A percentile compares a stretch with the other conserved stretches of the same genome.
Conservation (phyloP, 305 asterid genomes). For the Ilex paraguariensis region DNA sequence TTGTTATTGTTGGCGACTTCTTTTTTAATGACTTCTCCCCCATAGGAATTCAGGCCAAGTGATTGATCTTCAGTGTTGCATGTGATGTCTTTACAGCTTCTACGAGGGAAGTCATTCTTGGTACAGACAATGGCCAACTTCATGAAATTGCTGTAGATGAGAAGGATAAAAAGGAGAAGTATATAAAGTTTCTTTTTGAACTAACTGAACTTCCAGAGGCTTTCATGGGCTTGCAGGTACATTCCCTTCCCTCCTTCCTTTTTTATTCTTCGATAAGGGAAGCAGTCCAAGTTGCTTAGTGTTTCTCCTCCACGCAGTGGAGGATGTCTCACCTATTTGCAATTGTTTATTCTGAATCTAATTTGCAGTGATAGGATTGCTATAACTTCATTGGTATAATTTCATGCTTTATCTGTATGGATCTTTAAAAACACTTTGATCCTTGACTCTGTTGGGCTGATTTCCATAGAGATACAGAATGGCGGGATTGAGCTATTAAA, state of each 20-base stretch:
- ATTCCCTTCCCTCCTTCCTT: conserved; percentile 10
- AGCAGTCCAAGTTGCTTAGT: background rate
- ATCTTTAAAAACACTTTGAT: background rate
- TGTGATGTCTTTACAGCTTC: conserved; percentile 53
- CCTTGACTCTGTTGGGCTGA: background rate
- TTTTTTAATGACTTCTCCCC: conserved; percentile 3
- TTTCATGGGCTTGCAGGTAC: conserved; percentile 88
- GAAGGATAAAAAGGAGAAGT: conserved; percentile 91
- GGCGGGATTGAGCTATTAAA: too few species aligned
- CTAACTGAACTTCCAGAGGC: conserved; percentile 88
- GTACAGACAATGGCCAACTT: conserved; percentile 85
- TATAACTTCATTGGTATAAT: too few species aligned
- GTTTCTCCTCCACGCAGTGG: background rate
- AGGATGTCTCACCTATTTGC: background rate
- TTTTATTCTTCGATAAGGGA: conserved; percentile 2
- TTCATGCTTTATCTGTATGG: too few species aligned
- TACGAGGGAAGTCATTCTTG: conserved; percentile 87
- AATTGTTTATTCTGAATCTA: background rate
- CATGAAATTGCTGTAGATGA: conserved; percentile 78
- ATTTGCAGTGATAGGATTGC: background rate
- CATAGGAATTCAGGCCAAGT: conserved; percentile 12
- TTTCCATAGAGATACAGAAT: too few species aligned
- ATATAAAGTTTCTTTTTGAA: conserved; percentile 71
- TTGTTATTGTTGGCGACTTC: conserved; percentile 6
- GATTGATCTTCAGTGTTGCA: background rate